phyloP scores from a whole-genome alignment of 2,329 filamentous ascomycete species.

The Balansia obtecta region DNA sequence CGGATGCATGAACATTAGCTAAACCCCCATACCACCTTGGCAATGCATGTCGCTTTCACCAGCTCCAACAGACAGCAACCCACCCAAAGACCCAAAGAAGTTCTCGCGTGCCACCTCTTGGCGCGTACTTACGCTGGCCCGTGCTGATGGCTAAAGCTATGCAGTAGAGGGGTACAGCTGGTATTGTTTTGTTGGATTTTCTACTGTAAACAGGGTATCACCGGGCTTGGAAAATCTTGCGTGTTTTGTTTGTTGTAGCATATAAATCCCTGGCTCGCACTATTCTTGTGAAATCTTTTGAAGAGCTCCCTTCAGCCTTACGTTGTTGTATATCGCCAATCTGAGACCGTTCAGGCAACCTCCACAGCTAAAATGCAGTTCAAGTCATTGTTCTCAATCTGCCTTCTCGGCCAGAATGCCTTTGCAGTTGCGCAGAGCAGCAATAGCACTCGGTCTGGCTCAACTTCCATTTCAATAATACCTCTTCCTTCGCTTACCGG shows the following conservation, averaged over 20 bases:
- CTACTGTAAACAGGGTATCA: neutral
- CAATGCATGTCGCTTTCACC: no score
- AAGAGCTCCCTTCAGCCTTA: neutral
- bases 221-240: neutral
- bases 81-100: neutral
- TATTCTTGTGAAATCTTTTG: neutral
- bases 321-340: neutral
- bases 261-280: neutral
- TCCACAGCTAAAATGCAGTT: constrained; percentile 5
- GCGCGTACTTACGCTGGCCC: neutral
- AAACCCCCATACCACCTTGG: neutral
- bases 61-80: neutral
- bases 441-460: neutral
- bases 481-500: constrained; percentile 11
- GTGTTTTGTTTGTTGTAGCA: neutral
- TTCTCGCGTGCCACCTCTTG: constrained; percentile 7
- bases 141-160: neutral
- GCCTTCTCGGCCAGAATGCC: constrained; percentile 8
- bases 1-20: neutral
- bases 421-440: constrained; percentile 4
- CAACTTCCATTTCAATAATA: neutral
- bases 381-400: constrained; percentile 7
- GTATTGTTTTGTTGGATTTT: neutral
- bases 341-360: neutral
- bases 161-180: neutral